phyloP scores from a whole-genome alignment of 768 basidiomycete genomes.

The Crucibulum laeve region DNA sequence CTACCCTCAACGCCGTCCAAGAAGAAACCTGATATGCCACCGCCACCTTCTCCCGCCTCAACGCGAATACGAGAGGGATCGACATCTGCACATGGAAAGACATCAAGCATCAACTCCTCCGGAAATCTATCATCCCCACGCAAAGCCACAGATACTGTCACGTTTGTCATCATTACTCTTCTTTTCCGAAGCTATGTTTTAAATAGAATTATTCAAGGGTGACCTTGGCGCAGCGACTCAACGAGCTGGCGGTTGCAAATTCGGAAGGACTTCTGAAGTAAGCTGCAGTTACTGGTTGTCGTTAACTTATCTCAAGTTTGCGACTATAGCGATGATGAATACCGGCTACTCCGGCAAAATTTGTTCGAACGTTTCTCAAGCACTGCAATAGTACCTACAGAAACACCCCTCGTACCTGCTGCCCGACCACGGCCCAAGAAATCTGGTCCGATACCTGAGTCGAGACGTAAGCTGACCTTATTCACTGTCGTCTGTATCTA shows the following conservation, averaged over 20 bases:
- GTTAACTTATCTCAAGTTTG: slow-evolving; percentile 5
- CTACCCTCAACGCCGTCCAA: slow-evolving; percentile 14
- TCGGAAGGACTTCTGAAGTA: slow-evolving; percentile 76
- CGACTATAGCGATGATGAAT: slow-evolving; percentile 71
- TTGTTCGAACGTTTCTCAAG: slow-evolving; percentile 77
- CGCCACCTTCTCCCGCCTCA: background rate
- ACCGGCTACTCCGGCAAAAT: slow-evolving; percentile 78
- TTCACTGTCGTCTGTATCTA: slow-evolving; percentile 1
- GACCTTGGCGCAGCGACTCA: slow-evolving; percentile 75
- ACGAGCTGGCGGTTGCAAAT: slow-evolving; percentile 78
- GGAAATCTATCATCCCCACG: too few species aligned
- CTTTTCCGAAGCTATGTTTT: background rate
- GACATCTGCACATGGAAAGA: slow-evolving; percentile 18
- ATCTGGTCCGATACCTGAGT: slow-evolving; percentile 19
- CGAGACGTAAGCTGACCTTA: slow-evolving; percentile 25
- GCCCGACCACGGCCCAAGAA: slow-evolving; percentile 26
- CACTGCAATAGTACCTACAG: slow-evolving; percentile 53
- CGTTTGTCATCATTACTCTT: slow-evolving; percentile 30
- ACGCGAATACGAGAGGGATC: slow-evolving; percentile 5
- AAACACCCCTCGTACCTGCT: slow-evolving; percentile 59
- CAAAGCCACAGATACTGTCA: slow-evolving; percentile 45
- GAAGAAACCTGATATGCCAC: background rate
- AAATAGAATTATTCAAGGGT: slow-evolving; percentile 36
- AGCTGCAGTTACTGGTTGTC: too few species aligned
- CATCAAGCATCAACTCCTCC: slow-evolving; percentile 17